Conservation (phyloP, 1,139 yeast genomes). For the Nadsonia commutata region DNA sequence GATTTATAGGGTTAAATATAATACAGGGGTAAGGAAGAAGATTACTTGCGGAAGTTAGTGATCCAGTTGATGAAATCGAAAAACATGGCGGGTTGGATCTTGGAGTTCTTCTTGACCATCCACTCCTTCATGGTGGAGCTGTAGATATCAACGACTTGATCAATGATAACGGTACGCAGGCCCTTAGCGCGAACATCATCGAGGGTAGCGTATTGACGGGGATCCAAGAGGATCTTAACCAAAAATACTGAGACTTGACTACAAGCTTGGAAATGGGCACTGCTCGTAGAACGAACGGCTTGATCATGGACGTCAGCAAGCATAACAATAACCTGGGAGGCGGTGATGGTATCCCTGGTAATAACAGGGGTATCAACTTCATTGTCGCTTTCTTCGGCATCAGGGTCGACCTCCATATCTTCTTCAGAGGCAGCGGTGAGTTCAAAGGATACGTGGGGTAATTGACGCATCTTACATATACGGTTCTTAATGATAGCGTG, state of each 20-base stretch:
- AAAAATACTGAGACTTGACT: conserved; percentile 49
- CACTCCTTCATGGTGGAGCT: conserved; percentile 41
- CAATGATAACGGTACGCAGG: conserved; percentile 3
- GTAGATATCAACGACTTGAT: conserved; percentile 40
- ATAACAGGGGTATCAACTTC: neutral
- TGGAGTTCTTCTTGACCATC: conserved; percentile 35
- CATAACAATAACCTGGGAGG: conserved; percentile 7
- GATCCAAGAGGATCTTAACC: conserved; percentile 35
- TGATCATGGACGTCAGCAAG: conserved; percentile 26
- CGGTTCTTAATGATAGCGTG: conserved; percentile 53
- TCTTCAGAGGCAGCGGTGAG: conserved; percentile 4
- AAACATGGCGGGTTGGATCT: conserved; percentile 47
- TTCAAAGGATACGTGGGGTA: conserved; percentile 8
- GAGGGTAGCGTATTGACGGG: conserved; percentile 12
- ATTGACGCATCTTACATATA: conserved; percentile 32
- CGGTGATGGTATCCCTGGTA: conserved; percentile 10
- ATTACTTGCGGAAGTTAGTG: conserved; percentile 26
- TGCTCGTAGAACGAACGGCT: conserved; percentile 32
- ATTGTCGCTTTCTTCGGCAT: neutral
- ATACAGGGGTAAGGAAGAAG: neutral
- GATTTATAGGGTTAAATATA: too few species aligned
- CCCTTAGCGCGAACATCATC: neutral
- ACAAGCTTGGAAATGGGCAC: conserved; percentile 40
- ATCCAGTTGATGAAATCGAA: conserved; percentile 76
- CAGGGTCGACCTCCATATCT: conserved; percentile 8